Conservation (phyloP, 257 asterid genomes). For the Solanum rostratum region DNA sequence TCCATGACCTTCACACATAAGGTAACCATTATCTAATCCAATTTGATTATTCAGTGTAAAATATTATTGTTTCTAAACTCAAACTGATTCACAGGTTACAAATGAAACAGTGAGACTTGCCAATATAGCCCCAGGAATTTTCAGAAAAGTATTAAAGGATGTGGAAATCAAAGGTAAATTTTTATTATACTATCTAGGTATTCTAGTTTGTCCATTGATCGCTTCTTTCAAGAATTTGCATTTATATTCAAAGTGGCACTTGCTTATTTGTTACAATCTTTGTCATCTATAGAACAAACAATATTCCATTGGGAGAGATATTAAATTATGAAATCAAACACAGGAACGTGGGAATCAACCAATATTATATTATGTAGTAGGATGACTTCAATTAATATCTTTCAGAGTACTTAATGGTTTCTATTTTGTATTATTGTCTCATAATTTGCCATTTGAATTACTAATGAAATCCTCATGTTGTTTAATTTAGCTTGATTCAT, state of each 20-base stretch:
- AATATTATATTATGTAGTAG: too few relatives aligned
- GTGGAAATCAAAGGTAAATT: not conserved
- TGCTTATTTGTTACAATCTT: not conserved
- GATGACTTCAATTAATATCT: too few relatives aligned
- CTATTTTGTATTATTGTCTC: too few relatives aligned
- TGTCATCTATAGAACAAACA: not conserved
- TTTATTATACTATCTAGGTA: too few relatives aligned
- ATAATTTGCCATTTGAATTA: too few relatives aligned
- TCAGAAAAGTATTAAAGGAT: not conserved
- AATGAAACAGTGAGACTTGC: not conserved
- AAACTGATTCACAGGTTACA: not conserved
- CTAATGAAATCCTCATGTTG: too few relatives aligned
- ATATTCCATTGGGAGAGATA: not conserved
- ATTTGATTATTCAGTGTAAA: not conserved
- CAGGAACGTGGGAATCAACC: too few relatives aligned
- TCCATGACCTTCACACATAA: constrained; percentile 2
- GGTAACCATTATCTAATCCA: not conserved
- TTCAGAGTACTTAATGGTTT: too few relatives aligned
- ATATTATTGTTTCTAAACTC: not conserved
- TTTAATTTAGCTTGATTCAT: too few relatives aligned
- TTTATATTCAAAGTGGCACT: too few relatives aligned
- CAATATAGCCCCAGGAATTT: not conserved
- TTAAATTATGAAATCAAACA: too few relatives aligned
- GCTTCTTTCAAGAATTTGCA: not conserved
- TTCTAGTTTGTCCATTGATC: not conserved